Percentiles rank a stretch among this genome's conserved stretches.
Evolutionary conservation across 495 filamentous ascomycete genomes (phyloP).

Genomic region (Annulohypoxylon nitens): DNA sequence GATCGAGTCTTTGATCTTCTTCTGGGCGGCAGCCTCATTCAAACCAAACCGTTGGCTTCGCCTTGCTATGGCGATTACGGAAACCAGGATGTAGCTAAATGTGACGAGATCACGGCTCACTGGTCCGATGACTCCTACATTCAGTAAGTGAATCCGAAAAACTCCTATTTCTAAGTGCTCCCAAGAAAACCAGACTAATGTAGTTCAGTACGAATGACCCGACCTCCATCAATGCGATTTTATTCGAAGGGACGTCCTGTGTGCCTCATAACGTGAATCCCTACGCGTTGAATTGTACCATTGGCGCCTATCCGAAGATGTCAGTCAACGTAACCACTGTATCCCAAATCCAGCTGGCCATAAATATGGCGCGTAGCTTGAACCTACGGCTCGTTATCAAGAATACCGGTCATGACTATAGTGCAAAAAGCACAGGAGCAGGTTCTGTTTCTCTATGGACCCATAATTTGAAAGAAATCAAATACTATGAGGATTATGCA

Average conservation of each 20-base stretch:
- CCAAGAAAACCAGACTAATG: constrained; percentile 7
- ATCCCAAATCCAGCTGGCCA: constrained; percentile 68
- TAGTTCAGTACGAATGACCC: constrained; percentile 56
- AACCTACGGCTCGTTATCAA: constrained; percentile 73
- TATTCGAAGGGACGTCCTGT: constrained; percentile 62
- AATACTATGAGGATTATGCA: constrained; percentile 58
- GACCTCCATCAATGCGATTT: constrained; percentile 64
- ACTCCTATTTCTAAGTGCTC: not conserved
- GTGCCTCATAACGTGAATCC: constrained; percentile 62
- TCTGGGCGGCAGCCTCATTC: constrained; percentile 66
- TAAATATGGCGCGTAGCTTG: constrained; percentile 72
- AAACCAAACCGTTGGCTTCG: constrained; percentile 67
- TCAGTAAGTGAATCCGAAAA: constrained; percentile 36
- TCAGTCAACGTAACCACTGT: constrained; percentile 68
- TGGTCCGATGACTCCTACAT: constrained; percentile 54
- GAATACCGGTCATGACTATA: constrained; percentile 78
- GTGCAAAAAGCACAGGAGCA: constrained; percentile 62
- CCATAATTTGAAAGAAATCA: constrained; percentile 68
- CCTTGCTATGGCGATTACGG: constrained; percentile 66
- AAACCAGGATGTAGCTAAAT: constrained; percentile 60
- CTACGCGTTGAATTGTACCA: constrained; percentile 62
- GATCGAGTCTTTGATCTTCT: constrained; percentile 63
- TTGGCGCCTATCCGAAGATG: constrained; percentile 71
- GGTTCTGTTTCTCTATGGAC: constrained; percentile 72
- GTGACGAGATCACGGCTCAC: constrained; percentile 51